Evolutionary conservation across 441 rosid species (phyloP), one percentile per base, ranked within the genome.

Genomic region (Flueggea neowawraea): DNA sequence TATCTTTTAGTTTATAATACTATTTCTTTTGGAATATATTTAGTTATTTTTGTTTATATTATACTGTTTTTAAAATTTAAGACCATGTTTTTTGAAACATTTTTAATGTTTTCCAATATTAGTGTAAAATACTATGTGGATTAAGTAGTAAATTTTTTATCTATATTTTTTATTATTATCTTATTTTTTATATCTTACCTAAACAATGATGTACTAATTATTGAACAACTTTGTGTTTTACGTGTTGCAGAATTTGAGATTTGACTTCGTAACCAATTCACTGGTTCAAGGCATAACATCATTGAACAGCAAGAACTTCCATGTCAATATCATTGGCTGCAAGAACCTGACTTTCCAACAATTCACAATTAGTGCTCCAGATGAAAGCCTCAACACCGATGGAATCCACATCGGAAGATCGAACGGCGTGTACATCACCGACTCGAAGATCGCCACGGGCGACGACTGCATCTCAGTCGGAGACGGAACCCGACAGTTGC

Each of bases 391-490:
- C 51, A 58, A 58, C 62, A 58, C 62, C 2, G 62, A 58, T 12
- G 51, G 62, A 11, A 58, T 58, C 62, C 62, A 58, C 62, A 6
- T 58, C 9, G 62, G 62, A 7, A 39, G 51, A 41, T 58, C 62
- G 9, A n/a, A 8, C 22, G 50, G 51, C 4, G 33, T 58, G 12
- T 5, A 58, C 31, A 58, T 58, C 33, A 6, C 33, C 28, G 50
- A 58, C 32, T 7, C 59, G 16, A 39, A 13, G 0, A 57, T 65
- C 14, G 52, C 4, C 4, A 73, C 77, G 0, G 80, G 75, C 0
- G 81, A 73, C 10, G 81, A 77, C 49, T 77, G 78, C 13, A 31
- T 77, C 55, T 77, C 78, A 8, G 5, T 77, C 1, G 81, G 81
- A 7, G 69, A 66, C 22, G 63, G 69, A 12, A 66, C 22, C 2